A percentile compares a stretch with the other conserved stretches of the same genome.
Conservation (phyloP, 768 basidiomycete genomes). For the Coprinellus micaceus region DNA sequence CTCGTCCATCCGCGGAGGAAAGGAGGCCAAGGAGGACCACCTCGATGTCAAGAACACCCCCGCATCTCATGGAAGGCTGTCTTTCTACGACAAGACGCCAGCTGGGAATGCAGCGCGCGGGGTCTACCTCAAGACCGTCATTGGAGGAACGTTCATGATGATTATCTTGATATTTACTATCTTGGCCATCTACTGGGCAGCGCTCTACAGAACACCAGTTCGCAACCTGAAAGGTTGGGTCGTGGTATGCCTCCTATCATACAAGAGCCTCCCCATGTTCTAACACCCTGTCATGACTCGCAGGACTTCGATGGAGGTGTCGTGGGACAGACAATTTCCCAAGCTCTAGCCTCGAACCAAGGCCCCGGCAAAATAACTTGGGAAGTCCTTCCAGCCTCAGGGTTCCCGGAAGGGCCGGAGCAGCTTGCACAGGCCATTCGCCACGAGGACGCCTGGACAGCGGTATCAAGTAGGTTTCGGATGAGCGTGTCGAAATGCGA, state of each 20-base stretch:
- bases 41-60: not conserved
- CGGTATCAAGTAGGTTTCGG: slow-evolving; percentile 44
- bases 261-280: not conserved
- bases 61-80: not conserved
- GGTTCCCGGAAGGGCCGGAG: slow-evolving; percentile 42
- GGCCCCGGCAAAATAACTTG: slow-evolving; percentile 39
- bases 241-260: slow-evolving; percentile 36
- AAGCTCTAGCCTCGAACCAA: slow-evolving; percentile 28
- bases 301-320: slow-evolving; percentile 54
- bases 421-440: slow-evolving; percentile 44
- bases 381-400: slow-evolving; percentile 35
- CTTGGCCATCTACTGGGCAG: slow-evolving; percentile 57
- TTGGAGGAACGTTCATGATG: slow-evolving; percentile 33
- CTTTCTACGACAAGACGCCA: slow-evolving; percentile 25
- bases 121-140: slow-evolving; percentile 39
- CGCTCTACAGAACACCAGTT: slow-evolving; percentile 38
- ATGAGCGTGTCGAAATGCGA: no score
- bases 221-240: slow-evolving; percentile 47
- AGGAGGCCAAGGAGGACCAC: slow-evolving; percentile 5
- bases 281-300: not conserved
- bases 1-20: not conserved
- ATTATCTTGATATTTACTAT: slow-evolving; percentile 41
- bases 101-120: slow-evolving; percentile 23
- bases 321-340: slow-evolving; percentile 45
- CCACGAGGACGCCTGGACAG: slow-evolving; percentile 52